These are phyloP conservation scores for Coemansia sp. DNA, from an alignment of 192 early-diverging fungal species.

Conservation along the genomic window DNA sequence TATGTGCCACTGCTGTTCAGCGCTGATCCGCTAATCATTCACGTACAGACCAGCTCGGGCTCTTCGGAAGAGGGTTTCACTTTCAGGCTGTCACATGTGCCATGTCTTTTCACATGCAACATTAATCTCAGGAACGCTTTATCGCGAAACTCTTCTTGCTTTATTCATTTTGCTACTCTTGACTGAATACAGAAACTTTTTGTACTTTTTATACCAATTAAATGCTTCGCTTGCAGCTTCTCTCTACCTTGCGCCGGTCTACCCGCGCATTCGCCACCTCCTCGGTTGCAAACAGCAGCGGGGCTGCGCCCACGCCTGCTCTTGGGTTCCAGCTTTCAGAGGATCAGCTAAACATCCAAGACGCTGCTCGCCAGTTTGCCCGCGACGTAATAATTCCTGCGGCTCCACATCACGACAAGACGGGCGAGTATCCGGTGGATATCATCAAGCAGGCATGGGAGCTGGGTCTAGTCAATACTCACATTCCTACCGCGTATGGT, in stretches of 20 bases:
- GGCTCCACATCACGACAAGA: slow-evolving; percentile 90
- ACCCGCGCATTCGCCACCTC: slow-evolving; percentile 42
- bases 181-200: not conserved
- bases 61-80: not conserved
- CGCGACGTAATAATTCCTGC: slow-evolving; percentile 86
- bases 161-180: not conserved
- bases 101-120: not conserved
- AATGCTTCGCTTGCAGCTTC: slow-evolving; percentile 41
- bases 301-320: slow-evolving; percentile 5
- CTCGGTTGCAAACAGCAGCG: slow-evolving; percentile 13
- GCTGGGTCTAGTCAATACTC: slow-evolving; percentile 87
- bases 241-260: slow-evolving; percentile 26
- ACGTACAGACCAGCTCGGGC: too few relatives aligned
- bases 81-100: slow-evolving; percentile 2
- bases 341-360: slow-evolving; percentile 84
- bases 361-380: slow-evolving; percentile 87
- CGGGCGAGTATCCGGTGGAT: slow-evolving; percentile 88
- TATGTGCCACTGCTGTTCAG: too few relatives aligned
- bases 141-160: not conserved
- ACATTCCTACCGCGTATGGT: slow-evolving; percentile 82
- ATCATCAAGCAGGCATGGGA: slow-evolving; percentile 91
- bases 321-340: slow-evolving; percentile 73
- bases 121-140: not conserved
- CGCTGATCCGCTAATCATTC: too few relatives aligned
- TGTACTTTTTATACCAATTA: not conserved